A percentile compares a stretch with the other conserved stretches of the same genome.
phyloP scores from a whole-genome alignment of 2,329 filamentous ascomycete species.

The Fusarium scirpi region DNA sequence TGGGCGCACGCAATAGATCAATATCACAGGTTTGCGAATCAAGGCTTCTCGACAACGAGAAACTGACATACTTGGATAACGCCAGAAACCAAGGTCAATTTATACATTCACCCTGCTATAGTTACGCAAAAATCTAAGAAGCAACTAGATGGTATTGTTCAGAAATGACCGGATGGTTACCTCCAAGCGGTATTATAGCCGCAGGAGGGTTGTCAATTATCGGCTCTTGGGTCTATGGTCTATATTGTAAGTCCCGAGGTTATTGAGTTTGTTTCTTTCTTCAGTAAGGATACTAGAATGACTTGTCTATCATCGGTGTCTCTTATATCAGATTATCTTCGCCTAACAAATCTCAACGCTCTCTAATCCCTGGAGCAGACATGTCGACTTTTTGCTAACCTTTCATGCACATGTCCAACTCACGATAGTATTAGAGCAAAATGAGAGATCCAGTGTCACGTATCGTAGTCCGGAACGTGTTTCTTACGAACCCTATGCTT shows the following conservation, averaged over 20 bases:
- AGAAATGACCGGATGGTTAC: neutral
- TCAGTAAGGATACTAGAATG: accelerated
- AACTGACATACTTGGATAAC: neutral
- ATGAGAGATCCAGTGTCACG: too few species aligned
- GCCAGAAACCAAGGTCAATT: neutral
- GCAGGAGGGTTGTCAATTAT: neutral
- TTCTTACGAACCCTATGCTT: conserved; percentile 66
- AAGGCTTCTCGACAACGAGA: neutral
- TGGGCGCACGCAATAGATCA: neutral
- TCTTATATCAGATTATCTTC: neutral
- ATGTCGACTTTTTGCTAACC: too few species aligned
- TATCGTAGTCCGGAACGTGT: conserved; percentile 70
- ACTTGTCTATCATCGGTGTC: neutral
- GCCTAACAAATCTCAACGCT: too few species aligned
- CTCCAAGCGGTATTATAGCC: neutral
- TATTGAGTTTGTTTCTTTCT: neutral
- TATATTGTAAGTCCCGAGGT: neutral
- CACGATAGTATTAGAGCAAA: too few species aligned
- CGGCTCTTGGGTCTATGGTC: neutral
- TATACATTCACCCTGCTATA: neutral
- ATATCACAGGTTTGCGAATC: neutral
- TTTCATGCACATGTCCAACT: too few species aligned
- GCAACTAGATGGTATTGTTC: neutral
- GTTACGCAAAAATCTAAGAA: neutral
- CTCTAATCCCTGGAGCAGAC: too few species aligned